These are phyloP conservation scores for Aspergillus haitiensis DNA, from an alignment of 495 filamentous ascomycete species.

Conservation along the genomic window DNA sequence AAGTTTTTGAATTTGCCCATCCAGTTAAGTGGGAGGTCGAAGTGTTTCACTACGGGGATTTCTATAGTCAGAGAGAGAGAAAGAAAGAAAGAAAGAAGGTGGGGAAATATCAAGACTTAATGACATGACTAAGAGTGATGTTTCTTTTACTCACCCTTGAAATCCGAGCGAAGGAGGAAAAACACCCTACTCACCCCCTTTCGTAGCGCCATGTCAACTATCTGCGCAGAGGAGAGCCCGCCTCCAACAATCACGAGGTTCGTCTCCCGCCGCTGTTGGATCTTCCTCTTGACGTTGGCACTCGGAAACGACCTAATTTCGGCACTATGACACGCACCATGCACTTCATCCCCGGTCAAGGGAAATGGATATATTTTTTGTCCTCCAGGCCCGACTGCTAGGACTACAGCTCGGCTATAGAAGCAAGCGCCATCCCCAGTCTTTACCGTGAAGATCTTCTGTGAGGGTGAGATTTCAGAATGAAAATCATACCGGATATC, in stretches of 20 bases:
- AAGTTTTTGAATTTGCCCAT: conserved; percentile 67
- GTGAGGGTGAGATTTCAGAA: conserved; percentile 26
- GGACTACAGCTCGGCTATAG: conserved; percentile 53
- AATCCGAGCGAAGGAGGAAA: conserved; percentile 57
- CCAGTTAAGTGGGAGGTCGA: conserved; percentile 63
- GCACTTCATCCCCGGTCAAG: conserved; percentile 37
- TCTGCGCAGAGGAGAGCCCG: conserved; percentile 61
- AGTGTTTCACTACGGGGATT: conserved; percentile 53
- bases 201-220: conserved; percentile 55
- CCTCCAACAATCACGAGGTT: conserved; percentile 62
- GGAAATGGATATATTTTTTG: conserved; percentile 52
- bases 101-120: background rate
- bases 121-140: too few relatives aligned
- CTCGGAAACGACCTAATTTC: conserved; percentile 54
- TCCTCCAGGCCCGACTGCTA: conserved; percentile 58
- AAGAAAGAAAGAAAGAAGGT: background rate
- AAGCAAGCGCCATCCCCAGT: conserved; percentile 46
- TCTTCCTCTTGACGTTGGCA: conserved; percentile 44
- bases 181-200: conserved; percentile 55
- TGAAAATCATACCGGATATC: conserved; percentile 52
- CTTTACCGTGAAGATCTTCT: conserved; percentile 53
- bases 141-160: conserved; percentile 42
- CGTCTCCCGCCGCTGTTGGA: conserved; percentile 45
- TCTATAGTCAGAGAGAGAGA: background rate
- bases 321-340: conserved; percentile 56